Evolutionary conservation across 352 stramenopile species (phyloP).

Genomic region (Pythium guiyangense): DNA sequence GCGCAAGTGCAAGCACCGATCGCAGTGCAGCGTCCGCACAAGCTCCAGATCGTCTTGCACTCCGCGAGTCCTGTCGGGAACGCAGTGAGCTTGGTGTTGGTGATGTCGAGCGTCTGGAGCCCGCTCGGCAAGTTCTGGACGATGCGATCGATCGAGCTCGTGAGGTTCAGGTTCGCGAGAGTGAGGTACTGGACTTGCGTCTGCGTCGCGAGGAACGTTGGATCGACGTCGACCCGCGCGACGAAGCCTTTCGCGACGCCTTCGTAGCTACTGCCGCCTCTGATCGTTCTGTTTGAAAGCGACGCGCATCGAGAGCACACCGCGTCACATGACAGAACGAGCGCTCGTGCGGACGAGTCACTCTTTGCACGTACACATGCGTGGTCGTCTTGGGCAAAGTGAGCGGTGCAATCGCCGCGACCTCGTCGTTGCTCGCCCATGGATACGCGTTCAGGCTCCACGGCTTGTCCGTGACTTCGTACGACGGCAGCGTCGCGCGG

Average conservation of each 20-base stretch:
- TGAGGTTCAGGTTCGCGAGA: slow-evolving; percentile 1
- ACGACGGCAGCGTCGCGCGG: background rate
- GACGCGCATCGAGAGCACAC: no score
- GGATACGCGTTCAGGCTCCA: background rate
- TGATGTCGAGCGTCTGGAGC: background rate
- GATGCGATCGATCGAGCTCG: background rate
- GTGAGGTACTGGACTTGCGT: background rate
- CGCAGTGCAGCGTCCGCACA: background rate
- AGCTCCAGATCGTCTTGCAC: background rate
- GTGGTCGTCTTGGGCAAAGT: background rate
- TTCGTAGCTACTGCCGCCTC: background rate
- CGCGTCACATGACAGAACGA: no score
- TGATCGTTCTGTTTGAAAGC: background rate
- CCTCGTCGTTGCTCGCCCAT: slow-evolving; percentile 4
- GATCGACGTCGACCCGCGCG: slow-evolving; percentile 1
- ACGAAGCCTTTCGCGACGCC: background rate
- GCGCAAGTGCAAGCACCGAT: no score
- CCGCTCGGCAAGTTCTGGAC: background rate
- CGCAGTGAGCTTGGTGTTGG: background rate
- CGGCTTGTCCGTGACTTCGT: no score
- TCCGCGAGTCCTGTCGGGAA: slow-evolving; percentile 2
- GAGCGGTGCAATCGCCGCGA: background rate
- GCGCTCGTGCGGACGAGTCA: no score
- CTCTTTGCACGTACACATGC: slow-evolving; percentile 2
- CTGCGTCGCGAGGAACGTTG: background rate